Percentiles rank a stretch among this genome's conserved stretches.
Evolutionary conservation across 257 asterid species (phyloP).

Genomic region (Solanum okadae): DNA sequence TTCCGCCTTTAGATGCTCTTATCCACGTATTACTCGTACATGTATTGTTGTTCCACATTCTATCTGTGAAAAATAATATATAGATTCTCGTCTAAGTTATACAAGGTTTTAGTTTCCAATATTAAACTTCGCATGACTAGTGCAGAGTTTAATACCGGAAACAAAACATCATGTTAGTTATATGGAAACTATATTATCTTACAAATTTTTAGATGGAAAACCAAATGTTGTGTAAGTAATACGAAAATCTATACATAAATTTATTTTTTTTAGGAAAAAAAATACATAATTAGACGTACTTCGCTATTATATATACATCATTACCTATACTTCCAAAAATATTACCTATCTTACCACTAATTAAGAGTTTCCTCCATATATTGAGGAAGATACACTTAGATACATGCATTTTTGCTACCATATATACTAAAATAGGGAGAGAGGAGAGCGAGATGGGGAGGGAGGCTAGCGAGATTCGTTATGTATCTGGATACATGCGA

Average conservation of each 20-base stretch:
- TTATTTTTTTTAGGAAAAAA: too few relatives aligned
- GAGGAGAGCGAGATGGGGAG: not conserved
- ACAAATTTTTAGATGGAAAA: not conserved
- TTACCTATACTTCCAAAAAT: not conserved
- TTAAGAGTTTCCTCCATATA: not conserved
- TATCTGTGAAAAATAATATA: not conserved
- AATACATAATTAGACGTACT: too few relatives aligned
- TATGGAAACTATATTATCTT: too few relatives aligned
- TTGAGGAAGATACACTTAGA: too few relatives aligned
- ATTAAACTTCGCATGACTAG: not conserved
- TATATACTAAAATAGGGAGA: not conserved
- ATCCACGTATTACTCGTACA: not conserved
- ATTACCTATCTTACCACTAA: not conserved
- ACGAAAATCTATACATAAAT: too few relatives aligned
- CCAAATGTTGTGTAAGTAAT: not conserved
- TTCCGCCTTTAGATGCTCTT: not conserved
- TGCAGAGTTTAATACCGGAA: not conserved
- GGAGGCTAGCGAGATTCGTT: not conserved
- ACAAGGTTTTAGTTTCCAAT: not conserved
- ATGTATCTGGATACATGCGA: too few relatives aligned
- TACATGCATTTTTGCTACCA: not conserved
- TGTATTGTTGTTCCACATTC: not conserved
- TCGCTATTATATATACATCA: not conserved
- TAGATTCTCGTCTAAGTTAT: not conserved
- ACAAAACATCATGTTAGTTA: not conserved